Base-by-base conservation (phyloP, 192 early-diverging fungal genomes). In the Tieghemiomyces parasiticus region DNA sequence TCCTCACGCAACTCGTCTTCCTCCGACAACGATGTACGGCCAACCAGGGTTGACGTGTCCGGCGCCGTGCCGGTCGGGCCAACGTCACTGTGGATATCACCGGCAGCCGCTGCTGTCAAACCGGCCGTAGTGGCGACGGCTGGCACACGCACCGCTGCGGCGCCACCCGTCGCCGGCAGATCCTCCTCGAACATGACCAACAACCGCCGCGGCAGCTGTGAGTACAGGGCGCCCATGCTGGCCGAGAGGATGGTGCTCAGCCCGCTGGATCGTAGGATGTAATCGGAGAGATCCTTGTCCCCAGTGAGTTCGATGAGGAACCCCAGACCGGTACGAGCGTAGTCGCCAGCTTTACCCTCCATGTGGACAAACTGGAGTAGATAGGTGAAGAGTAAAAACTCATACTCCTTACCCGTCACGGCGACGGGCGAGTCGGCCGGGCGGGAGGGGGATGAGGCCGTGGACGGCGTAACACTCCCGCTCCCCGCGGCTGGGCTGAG, bases 351-450 rank as follows among this genome's bases (percentile, higher is more conserved):
- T 59, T 82, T 77, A 35, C 90, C 91, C 60, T 94, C 92, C 26
- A 81, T 74, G 65, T 97, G 91, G n/a, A 97, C 75, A 72, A 88
- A 93, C 55, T 75, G 81, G 38, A 93, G 67, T 34, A 97, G 75
- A 51, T 97, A 91, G 20, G 91, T 85, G 62, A 94, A 93, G 8
- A 97, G 67, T 16, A 90, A 67, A 61, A 92, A 95, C 54, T 92
- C 85, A 65, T 81, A 89, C 38, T 79, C 79, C 8, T 71, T 71
- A 26, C 73, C 68, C 2, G 3, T 16, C 12, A 9, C 2, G 9
- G 47, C 22, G 9, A 29, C 9, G 22, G 19, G 28, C 22, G 55
- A 26, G 28, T 20, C 4, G 26, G 50, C 4, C 33, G 62, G 26
- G n/a, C 44, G 20, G 67, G 60, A 65, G 53, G 25, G 22, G 29